Percentiles rank a stretch among this genome's conserved stretches.
Evolutionary conservation across 208 protist genomes (phyloP).

Genomic region (Crithidia sp.): DNA sequence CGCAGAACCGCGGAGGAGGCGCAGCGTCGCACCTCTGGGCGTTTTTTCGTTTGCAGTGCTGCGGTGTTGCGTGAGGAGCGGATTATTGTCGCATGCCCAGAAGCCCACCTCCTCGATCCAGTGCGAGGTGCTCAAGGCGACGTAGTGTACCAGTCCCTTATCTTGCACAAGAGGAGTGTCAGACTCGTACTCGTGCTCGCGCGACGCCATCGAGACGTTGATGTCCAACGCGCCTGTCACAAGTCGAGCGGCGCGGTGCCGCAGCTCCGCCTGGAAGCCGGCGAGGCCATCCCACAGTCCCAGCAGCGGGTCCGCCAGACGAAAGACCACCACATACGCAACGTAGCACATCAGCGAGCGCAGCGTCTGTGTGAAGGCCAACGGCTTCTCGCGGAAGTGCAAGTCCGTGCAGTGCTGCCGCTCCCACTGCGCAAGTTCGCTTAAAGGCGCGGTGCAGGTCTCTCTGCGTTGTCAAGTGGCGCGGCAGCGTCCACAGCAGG

Average conservation of each 20-base stretch:
- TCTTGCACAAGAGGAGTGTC: not conserved
- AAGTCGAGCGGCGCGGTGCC: constrained; percentile 38
- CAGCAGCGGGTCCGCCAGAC: constrained; percentile 28
- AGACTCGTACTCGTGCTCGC: not conserved
- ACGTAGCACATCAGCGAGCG: constrained; percentile 44
- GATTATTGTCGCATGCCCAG: constrained; percentile 78
- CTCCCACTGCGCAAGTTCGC: constrained; percentile 47
- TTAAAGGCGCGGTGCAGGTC: constrained; percentile 41
- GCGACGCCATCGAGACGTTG: constrained; percentile 40
- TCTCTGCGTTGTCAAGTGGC: constrained; percentile 30
- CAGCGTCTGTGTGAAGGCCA: constrained; percentile 41
- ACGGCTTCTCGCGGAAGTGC: constrained; percentile 57
- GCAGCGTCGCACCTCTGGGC: not conserved
- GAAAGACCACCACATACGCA: constrained; percentile 61
- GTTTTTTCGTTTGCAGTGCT: not conserved
- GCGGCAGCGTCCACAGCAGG: constrained; percentile 42
- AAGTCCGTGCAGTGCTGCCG: constrained; percentile 56
- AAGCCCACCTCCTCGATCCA: constrained; percentile 86
- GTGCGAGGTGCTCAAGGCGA: constrained; percentile 64
- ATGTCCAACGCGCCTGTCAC: constrained; percentile 53
- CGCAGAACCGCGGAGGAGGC: not conserved
- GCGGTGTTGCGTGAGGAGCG: constrained; percentile 35
- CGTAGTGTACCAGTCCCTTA: not conserved
- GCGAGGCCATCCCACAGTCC: constrained; percentile 18
- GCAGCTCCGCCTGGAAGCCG: constrained; percentile 20